A percentile compares a stretch with the other conserved stretches of the same genome.
phyloP scores from a whole-genome alignment of 2,329 filamentous ascomycete genomes.

The Neonectria neomacrospora region DNA sequence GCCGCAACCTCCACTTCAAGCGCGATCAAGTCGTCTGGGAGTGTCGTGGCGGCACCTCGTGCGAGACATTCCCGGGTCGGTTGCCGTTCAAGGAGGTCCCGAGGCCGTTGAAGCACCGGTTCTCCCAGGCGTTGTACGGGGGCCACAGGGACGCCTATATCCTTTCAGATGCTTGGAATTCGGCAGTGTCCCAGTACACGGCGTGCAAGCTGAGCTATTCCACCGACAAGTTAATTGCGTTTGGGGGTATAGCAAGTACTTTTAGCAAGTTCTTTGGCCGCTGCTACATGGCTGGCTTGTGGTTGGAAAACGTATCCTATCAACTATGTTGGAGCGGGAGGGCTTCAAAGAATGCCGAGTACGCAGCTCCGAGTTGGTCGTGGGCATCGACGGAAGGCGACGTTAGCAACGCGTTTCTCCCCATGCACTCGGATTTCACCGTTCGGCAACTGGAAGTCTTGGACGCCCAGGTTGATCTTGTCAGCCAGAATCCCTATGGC shows the following conservation, averaged over 20 bases:
- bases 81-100: neutral
- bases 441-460: neutral
- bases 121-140: neutral
- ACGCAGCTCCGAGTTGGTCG: neutral
- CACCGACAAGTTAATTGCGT: conserved; percentile 7
- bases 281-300: neutral
- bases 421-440: neutral
- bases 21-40: conserved; percentile 4
- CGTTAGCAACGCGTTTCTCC: neutral
- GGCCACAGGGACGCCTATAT: neutral
- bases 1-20: conserved; percentile 12
- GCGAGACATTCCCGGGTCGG: neutral
- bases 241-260: neutral
- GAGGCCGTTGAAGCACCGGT: neutral
- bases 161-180: neutral
- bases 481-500: neutral
- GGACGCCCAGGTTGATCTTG: neutral
- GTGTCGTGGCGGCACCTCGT: neutral
- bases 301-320: neutral
- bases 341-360: neutral
- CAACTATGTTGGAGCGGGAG: neutral
- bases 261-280: neutral
- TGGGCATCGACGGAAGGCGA: neutral
- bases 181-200: neutral
- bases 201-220: conserved; percentile 1